Base-by-base conservation (phyloP, 345 rosid genomes). In the Brassica cretica region DNA sequence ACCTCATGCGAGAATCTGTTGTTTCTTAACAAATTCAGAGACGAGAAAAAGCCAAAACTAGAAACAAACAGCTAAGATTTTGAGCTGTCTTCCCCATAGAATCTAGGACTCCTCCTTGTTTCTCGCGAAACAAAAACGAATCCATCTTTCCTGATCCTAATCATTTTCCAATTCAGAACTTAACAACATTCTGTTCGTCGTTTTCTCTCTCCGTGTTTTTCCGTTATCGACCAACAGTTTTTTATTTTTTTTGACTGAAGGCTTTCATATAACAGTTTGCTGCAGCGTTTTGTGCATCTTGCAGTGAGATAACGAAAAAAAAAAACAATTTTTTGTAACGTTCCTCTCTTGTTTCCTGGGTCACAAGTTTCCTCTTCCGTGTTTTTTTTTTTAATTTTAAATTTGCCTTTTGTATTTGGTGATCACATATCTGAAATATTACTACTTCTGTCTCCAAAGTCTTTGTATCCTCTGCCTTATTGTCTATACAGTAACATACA, bases 221-320 rank as follows among this genome's bases (percentile, higher is more conserved):
- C 72, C 75, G 78, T 80, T 80, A 74, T 69, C 68, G 61, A 41
- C 56, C 64, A 74, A 69, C 53, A 53, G 75, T 64, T 64, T 61
- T 21, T 21, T 21, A 1, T 19, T 21, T 21, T 21, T 21, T 21
- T 21, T 21, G 24, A 21, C 24, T 21, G 24, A 21, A 21, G 24
- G 24, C 24, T 21, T 21, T 21, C 24, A 21, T 21, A 21, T 21
- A 21, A 21, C 24, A 21, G 24, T 21, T 21, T 21, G 78, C 82
- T 79, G 79, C 78, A 80, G 39, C 72, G 62, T 53, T 74, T 69
- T 62, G 37, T 46, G 58, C 35, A 73, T 59, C 78, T 53, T 79
- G 65, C 75, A 73, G 70, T 46, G 49, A 74, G 29, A 68, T 80
- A 80, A 80, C 79, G 79, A 70, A 46, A 73, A 66, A 12, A 62